Conservation (phyloP, 129 eudicot species). For the Cynara cardunculus region DNA sequence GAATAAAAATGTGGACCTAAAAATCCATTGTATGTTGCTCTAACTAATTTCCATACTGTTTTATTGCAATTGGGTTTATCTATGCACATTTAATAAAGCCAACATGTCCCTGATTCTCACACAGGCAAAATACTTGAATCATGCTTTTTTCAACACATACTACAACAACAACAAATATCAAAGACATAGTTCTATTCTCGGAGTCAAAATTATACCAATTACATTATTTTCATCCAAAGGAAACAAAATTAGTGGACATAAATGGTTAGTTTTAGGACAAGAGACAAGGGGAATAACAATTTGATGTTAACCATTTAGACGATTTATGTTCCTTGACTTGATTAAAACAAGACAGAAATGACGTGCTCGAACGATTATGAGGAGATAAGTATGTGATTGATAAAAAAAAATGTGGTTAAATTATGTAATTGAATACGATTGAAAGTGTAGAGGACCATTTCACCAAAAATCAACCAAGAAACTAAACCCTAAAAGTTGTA, state of each 20-base stretch:
- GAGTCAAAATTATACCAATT: background rate
- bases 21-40: constrained; percentile 6
- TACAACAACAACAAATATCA: background rate
- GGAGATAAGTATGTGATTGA: background rate
- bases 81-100: background rate
- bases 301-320: background rate
- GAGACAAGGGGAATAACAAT: background rate
- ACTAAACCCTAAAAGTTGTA: constrained; percentile 32
- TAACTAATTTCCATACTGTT: background rate
- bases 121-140: background rate
- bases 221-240: background rate
- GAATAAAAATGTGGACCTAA: constrained; percentile 1
- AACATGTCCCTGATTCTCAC: background rate
- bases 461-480: constrained; percentile 2
- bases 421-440: background rate
- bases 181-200: background rate
- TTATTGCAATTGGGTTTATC: background rate
- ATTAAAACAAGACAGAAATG: background rate
- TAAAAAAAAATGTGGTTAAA: background rate
- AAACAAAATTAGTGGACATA: background rate
- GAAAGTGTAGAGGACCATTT: background rate
- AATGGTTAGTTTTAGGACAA: background rate
- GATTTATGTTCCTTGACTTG: background rate
- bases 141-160: background rate
- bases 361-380: background rate